A percentile compares a stretch with the other conserved stretches of the same genome.
These are phyloP conservation scores for Cladophialophora exuberans DNA, from an alignment of 2,329 filamentous ascomycete species.

Conservation along the genomic window DNA sequence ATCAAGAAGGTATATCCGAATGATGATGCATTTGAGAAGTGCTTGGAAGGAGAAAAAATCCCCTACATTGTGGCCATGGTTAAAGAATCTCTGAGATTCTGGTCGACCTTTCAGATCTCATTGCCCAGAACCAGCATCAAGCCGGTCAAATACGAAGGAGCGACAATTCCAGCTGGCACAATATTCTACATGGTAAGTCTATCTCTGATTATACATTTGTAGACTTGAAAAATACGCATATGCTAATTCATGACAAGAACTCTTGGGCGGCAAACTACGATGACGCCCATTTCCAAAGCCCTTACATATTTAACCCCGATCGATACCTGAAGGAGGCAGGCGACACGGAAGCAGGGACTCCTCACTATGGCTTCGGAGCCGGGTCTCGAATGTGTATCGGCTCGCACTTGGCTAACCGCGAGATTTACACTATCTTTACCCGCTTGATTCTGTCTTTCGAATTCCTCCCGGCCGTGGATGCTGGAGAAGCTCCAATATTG, in stretches of 20 bases:
- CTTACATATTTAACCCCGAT: constrained; percentile 67
- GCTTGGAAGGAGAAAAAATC: constrained; percentile 72
- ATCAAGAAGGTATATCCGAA: constrained; percentile 72
- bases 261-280: constrained; percentile 77
- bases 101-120: constrained; percentile 77
- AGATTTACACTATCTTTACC: constrained; percentile 32
- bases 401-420: constrained; percentile 32
- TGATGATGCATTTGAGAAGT: constrained; percentile 73
- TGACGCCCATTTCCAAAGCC: constrained; percentile 65
- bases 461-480: constrained; percentile 19
- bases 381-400: constrained; percentile 32
- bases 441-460: constrained; percentile 31
- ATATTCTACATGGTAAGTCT: constrained; percentile 72
- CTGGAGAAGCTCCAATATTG: constrained; percentile 16
- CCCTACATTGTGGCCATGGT: constrained; percentile 76
- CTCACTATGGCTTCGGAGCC: constrained; percentile 31
- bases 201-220: background rate
- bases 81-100: constrained; percentile 78
- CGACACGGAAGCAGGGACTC: constrained; percentile 57
- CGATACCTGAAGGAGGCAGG: constrained; percentile 63
- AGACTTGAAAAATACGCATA: background rate
- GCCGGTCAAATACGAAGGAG: constrained; percentile 69
- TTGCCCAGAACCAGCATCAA: constrained; percentile 59
- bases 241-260: background rate
- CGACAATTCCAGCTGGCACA: constrained; percentile 72